Conservation (phyloP, 306 rosid genomes). For the Leucaena leucocephala region DNA sequence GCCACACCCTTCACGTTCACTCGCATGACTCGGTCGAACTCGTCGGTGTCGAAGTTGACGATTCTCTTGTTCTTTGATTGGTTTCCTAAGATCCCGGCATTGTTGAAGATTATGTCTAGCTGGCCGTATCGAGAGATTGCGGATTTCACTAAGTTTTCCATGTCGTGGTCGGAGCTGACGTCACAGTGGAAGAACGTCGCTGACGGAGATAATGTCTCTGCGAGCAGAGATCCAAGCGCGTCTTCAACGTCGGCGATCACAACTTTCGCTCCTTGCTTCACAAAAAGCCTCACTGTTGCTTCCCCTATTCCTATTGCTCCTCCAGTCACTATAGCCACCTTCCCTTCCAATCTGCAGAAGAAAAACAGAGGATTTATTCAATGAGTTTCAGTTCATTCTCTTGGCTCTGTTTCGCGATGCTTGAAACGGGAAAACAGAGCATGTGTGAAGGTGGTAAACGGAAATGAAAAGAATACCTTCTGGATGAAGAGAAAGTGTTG, state of each 20-base stretch:
- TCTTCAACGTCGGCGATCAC: constrained; percentile 80
- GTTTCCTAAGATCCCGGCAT: constrained; percentile 78
- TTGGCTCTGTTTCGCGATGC: not conserved
- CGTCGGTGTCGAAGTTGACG: constrained; percentile 60
- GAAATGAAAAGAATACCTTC: constrained; percentile 48
- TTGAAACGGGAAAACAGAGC: not conserved
- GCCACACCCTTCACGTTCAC: constrained; percentile 88
- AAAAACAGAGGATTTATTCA: not conserved
- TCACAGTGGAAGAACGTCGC: constrained; percentile 68
- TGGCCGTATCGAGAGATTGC: constrained; percentile 62
- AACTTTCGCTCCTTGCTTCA: constrained; percentile 79
- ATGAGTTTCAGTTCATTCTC: not conserved
- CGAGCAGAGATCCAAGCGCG: constrained; percentile 51
- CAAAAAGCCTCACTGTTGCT: constrained; percentile 69
- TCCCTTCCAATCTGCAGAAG: constrained; percentile 74
- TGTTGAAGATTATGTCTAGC: constrained; percentile 85
- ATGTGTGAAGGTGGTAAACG: not conserved
- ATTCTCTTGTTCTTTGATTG: constrained; percentile 79
- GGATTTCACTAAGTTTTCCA: constrained; percentile 50
- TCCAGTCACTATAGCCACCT: constrained; percentile 80
- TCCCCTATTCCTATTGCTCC: constrained; percentile 91
- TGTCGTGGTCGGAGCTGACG: constrained; percentile 70
- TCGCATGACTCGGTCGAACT: constrained; percentile 72
- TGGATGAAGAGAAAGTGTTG: constrained; percentile 42
- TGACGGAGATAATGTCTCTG: constrained; percentile 57